Percentiles rank a stretch among this genome's conserved stretches.
Evolutionary conservation across 208 protist genomes (phyloP).

Genomic region (Borovskyia barvae): DNA sequence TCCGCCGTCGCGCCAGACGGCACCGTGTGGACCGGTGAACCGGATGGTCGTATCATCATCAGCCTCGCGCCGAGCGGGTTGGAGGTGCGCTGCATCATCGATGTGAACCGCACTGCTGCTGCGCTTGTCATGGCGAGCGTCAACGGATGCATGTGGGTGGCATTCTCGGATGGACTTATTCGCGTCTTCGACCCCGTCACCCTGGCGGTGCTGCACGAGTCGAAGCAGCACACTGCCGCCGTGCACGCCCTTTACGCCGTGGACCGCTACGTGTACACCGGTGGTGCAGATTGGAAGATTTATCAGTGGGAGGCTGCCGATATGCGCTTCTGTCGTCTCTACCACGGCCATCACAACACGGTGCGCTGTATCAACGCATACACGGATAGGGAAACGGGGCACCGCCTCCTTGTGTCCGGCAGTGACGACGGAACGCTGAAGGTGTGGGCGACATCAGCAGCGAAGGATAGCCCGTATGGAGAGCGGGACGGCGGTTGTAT

Average conservation of each 20-base stretch:
- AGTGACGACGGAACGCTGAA: constrained; percentile 65
- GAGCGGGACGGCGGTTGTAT: constrained; percentile 43
- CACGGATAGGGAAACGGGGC: constrained; percentile 28
- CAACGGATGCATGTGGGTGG: constrained; percentile 49
- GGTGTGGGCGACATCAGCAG: constrained; percentile 43
- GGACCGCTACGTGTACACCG: constrained; percentile 58
- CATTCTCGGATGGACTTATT: constrained; percentile 62
- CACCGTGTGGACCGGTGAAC: constrained; percentile 66
- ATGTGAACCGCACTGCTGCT: constrained; percentile 12
- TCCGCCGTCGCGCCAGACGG: constrained; percentile 45
- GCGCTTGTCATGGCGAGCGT: constrained; percentile 30
- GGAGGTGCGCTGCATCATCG: constrained; percentile 31
- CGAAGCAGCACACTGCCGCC: constrained; percentile 55
- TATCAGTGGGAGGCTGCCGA: constrained; percentile 57
- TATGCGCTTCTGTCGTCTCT: constrained; percentile 54
- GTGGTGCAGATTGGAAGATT: constrained; percentile 72
- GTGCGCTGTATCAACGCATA: constrained; percentile 52
- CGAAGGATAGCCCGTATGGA: constrained; percentile 13
- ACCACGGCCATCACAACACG: constrained; percentile 57
- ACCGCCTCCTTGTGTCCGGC: constrained; percentile 47
- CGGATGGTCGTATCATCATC: constrained; percentile 49
- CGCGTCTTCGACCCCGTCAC: constrained; percentile 36
- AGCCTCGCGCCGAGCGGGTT: constrained; percentile 39
- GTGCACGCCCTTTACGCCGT: constrained; percentile 43
- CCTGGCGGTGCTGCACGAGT: constrained; percentile 31